A percentile compares a stretch with the other conserved stretches of the same genome.
These are phyloP conservation scores for Colletotrichum siamense DNA, from an alignment of 2,329 filamentous ascomycete species.

Conservation along the genomic window DNA sequence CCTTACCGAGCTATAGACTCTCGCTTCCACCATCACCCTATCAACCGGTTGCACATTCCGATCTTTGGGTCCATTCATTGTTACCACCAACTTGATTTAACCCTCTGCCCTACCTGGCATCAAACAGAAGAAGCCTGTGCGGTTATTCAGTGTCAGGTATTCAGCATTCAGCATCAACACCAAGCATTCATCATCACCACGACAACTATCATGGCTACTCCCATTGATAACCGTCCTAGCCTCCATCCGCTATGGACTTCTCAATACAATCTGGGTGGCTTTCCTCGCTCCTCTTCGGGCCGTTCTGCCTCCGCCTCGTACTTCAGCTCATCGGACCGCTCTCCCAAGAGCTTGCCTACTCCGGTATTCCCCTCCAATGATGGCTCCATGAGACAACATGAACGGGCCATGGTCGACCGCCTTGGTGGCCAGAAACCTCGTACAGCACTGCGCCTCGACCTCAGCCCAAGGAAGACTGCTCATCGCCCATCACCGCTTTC, in stretches of 20 bases:
- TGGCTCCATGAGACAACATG: constrained; percentile 38
- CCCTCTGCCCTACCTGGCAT: background rate
- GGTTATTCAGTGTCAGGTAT: background rate
- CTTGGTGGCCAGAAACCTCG: constrained; percentile 31
- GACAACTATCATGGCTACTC: constrained; percentile 18
- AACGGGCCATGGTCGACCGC: constrained; percentile 38
- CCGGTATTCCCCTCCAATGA: constrained; percentile 40
- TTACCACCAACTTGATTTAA: background rate
- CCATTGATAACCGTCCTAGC: constrained; percentile 15
- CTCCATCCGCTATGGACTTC: constrained; percentile 39
- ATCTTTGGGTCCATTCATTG: background rate
- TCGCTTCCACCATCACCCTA: constrained; percentile 3
- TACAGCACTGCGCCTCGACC: constrained; percentile 17
- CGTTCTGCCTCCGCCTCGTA: constrained; percentile 21
- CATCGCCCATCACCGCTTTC: constrained; percentile 16
- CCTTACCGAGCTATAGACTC: background rate
- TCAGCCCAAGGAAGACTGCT: constrained; percentile 9
- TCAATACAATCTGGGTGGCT: constrained; percentile 29
- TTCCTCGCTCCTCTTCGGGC: constrained; percentile 18
- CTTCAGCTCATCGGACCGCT: constrained; percentile 29
- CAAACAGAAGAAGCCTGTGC: background rate
- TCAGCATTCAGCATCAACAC: background rate
- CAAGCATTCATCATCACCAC: background rate
- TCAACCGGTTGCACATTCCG: constrained; percentile 1
- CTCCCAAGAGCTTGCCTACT: constrained; percentile 36